Percentiles rank a stretch among this genome's conserved stretches.
Evolutionary conservation across 2,329 filamentous ascomycete genomes (phyloP).

Genomic region (Colletotrichum orchidophilum): DNA sequence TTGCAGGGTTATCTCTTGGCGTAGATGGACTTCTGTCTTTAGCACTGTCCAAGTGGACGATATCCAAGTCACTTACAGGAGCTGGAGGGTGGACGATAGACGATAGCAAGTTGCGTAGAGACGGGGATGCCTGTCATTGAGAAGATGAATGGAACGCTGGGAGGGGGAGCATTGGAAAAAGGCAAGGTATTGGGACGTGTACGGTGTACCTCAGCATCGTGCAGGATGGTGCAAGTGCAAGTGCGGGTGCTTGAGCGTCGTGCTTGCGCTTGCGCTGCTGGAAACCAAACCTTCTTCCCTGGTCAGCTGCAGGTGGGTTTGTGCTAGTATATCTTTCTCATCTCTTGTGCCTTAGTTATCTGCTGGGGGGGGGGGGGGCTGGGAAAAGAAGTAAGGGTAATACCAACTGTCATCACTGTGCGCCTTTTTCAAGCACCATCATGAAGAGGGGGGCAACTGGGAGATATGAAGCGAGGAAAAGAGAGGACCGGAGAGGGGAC

Average conservation of each 20-base stretch:
- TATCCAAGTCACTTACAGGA: not conserved
- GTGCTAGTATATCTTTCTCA: constrained; percentile 12
- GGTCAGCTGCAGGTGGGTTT: constrained; percentile 18
- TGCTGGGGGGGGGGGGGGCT: not conserved
- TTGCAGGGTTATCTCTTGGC: constrained; percentile 19
- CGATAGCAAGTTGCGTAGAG: not conserved
- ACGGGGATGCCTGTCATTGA: not conserved
- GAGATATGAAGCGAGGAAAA: not conserved
- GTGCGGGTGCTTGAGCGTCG: not conserved
- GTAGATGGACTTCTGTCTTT: not conserved
- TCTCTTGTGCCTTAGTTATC: constrained; percentile 10
- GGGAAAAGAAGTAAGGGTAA: not conserved
- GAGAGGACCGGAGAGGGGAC: too few species aligned
- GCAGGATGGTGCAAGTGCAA: not conserved
- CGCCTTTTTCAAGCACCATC: not conserved
- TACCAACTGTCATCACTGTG: not conserved
- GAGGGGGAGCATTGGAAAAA: not conserved
- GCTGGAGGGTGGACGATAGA: not conserved
- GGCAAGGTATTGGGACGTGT: not conserved
- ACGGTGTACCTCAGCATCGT: not conserved
- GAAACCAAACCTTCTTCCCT: constrained; percentile 6
- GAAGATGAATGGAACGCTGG: not conserved
- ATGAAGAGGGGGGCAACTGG: not conserved
- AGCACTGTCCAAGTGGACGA: not conserved
- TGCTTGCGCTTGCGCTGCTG: constrained; percentile 14